Percentiles rank a stretch among this genome's conserved stretches.
These are phyloP conservation scores for Byssoonygena ceratinophila DNA, from an alignment of 2,329 filamentous ascomycete genomes.

Conservation along the genomic window DNA sequence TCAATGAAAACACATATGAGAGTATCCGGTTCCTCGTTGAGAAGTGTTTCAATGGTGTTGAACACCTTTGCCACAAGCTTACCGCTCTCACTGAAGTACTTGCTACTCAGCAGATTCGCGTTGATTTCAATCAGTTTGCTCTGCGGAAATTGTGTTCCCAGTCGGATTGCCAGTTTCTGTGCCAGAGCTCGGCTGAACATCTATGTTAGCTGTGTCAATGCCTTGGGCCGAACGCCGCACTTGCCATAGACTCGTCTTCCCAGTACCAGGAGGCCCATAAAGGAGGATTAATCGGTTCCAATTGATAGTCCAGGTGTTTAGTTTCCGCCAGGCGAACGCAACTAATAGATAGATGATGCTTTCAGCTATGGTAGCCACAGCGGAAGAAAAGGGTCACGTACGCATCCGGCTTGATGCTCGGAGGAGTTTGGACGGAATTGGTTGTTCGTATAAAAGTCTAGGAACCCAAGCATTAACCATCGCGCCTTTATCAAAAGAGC, in stretches of 20 bases:
- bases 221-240: neutral
- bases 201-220: conserved; percentile 1
- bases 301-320: conserved; percentile 32
- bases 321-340: conserved; percentile 25
- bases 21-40: conserved; percentile 31
- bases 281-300: conserved; percentile 57
- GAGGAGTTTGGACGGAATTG: conserved; percentile 34
- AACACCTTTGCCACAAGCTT: conserved; percentile 38
- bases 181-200: conserved; percentile 33
- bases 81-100: conserved; percentile 40
- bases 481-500: neutral
- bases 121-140: conserved; percentile 40
- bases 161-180: conserved; percentile 42
- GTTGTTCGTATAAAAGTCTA: conserved; percentile 36
- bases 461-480: neutral
- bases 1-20: conserved; percentile 42
- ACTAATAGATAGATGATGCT: conserved; percentile 17
- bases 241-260: conserved; percentile 50
- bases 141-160: conserved; percentile 32
- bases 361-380: neutral
- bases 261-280: conserved; percentile 88
- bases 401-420: conserved; percentile 33
- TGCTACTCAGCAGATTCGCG: conserved; percentile 38
- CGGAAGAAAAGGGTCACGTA: conserved; percentile 15
- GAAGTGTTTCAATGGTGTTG: conserved; percentile 29